Percentiles rank a stretch among this genome's conserved stretches.
Conservation (phyloP, 2,329 filamentous ascomycete genomes). For the Decorospora gaudefroyi region DNA sequence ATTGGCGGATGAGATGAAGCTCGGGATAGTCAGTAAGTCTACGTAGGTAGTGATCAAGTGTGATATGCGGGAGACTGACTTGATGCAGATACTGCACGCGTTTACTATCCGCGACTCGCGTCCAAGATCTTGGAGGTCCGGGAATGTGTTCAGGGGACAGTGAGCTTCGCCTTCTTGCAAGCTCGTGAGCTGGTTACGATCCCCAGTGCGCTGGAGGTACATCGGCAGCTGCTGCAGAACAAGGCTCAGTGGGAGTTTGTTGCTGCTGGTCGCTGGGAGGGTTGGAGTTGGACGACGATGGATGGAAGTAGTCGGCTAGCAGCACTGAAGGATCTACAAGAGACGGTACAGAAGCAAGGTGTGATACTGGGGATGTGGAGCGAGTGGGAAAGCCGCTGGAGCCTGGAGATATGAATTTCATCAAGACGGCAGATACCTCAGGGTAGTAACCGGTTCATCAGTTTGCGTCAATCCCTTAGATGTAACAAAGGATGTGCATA, state of each 20-base stretch:
- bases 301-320: conserved; percentile 11
- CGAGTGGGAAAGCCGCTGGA: conserved; percentile 7
- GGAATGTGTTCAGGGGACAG: conserved; percentile 8
- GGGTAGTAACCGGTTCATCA: neutral
- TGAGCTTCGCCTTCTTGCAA: conserved; percentile 18
- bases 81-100: conserved; percentile 13
- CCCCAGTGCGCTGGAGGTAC: neutral
- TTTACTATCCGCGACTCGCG: conserved; percentile 11
- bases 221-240: conserved; percentile 4
- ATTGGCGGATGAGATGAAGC: conserved; percentile 19
- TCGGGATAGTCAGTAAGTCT: conserved; percentile 18
- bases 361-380: conserved; percentile 11
- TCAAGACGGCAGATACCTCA: no score
- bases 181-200: conserved; percentile 10
- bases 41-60: neutral
- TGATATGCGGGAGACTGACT: neutral
- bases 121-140: conserved; percentile 16
- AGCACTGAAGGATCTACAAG: conserved; percentile 15
- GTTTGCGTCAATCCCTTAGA: no score
- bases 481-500: no score
- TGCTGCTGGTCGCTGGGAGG: conserved; percentile 9
- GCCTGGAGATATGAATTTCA: neutral
- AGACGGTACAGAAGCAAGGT: conserved; percentile 14
- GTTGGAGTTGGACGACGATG: conserved; percentile 5
- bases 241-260: conserved; percentile 14